Evolutionary conservation across 805 yeast genomes (phyloP).

Genomic region (Yarrowia hollandica): DNA sequence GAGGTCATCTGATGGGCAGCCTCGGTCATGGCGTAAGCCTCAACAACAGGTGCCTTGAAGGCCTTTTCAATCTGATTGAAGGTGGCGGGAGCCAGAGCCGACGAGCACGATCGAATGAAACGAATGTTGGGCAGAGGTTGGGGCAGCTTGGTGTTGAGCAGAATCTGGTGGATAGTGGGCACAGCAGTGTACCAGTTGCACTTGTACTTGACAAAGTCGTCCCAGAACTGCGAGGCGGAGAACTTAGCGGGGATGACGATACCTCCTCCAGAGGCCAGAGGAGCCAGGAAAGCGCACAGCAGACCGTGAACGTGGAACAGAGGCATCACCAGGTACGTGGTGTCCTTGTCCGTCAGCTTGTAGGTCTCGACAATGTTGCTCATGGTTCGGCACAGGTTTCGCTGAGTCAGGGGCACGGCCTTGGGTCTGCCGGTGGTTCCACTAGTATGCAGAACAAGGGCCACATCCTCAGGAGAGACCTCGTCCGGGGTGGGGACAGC

Average conservation of each 20-base stretch:
- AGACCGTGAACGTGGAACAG: constrained; percentile 76
- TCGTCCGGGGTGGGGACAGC: constrained; percentile 27
- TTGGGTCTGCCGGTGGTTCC: constrained; percentile 79
- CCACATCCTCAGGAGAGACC: constrained; percentile 53
- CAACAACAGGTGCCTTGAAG: constrained; percentile 67
- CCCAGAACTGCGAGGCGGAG: constrained; percentile 63
- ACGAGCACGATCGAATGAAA: constrained; percentile 71
- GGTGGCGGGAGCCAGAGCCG: constrained; percentile 67
- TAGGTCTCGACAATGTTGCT: constrained; percentile 61
- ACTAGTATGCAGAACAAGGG: constrained; percentile 67
- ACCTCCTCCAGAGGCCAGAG: constrained; percentile 60
- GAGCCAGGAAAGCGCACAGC: constrained; percentile 62
- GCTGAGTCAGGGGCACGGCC: constrained; percentile 69
- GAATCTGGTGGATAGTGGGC: constrained; percentile 71
- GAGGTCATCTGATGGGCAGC: constrained; percentile 81
- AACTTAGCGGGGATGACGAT: constrained; percentile 63
- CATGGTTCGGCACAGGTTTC: constrained; percentile 61
- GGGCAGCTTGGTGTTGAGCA: constrained; percentile 56
- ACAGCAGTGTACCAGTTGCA: constrained; percentile 78
- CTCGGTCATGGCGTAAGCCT: constrained; percentile 81
- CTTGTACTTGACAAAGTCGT: constrained; percentile 49
- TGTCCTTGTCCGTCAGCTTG: constrained; percentile 50
- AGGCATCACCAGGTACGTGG: constrained; percentile 71
- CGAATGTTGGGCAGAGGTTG: constrained; percentile 54
- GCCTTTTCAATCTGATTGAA: constrained; percentile 57